A percentile compares a stretch with the other conserved stretches of the same genome.
phyloP scores from a whole-genome alignment of 2,329 filamentous ascomycete genomes.

The Zalaria sp. region DNA sequence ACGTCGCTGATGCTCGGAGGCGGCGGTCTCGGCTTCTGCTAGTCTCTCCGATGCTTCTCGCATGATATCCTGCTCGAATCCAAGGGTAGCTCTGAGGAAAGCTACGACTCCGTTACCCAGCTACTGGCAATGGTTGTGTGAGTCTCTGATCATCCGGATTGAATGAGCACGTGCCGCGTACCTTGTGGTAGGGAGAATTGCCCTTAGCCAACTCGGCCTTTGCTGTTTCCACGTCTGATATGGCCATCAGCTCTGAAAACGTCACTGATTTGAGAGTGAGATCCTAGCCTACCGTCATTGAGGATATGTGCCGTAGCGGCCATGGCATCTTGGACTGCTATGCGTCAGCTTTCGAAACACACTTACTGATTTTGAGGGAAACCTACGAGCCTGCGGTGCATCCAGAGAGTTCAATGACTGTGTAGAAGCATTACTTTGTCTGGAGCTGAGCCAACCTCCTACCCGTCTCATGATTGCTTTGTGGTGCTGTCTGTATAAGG shows the following conservation, averaged over 20 bases:
- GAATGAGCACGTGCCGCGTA: constrained; percentile 16
- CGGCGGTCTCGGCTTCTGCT: constrained; percentile 59
- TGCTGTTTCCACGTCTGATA: constrained; percentile 62
- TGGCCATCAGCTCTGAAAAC: not conserved
- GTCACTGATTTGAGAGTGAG: too few species aligned
- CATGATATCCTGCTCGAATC: constrained; percentile 88
- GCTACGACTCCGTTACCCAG: constrained; percentile 67
- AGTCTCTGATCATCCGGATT: not conserved
- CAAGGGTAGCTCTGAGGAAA: constrained; percentile 75
- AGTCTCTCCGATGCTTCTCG: constrained; percentile 63
- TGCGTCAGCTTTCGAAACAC: constrained; percentile 6
- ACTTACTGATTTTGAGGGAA: not conserved
- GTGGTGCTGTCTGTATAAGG: too few species aligned
- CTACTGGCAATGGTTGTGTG: constrained; percentile 21
- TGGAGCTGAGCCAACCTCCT: constrained; percentile 25
- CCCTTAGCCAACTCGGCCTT: constrained; percentile 58
- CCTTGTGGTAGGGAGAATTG: constrained; percentile 74
- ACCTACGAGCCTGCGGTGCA: constrained; percentile 45
- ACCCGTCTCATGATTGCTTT: constrained; percentile 8
- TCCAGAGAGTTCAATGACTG: constrained; percentile 43
- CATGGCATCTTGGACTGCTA: constrained; percentile 31
- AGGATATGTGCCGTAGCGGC: constrained; percentile 17
- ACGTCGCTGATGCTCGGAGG: constrained; percentile 62
- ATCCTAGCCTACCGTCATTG: constrained; percentile 23
- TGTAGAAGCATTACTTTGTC: constrained; percentile 26